Percentiles rank a stretch among this genome's conserved stretches.
phyloP scores from a whole-genome alignment of 371 early-diverging fungal species.

The Apophysomyces elegans region DNA sequence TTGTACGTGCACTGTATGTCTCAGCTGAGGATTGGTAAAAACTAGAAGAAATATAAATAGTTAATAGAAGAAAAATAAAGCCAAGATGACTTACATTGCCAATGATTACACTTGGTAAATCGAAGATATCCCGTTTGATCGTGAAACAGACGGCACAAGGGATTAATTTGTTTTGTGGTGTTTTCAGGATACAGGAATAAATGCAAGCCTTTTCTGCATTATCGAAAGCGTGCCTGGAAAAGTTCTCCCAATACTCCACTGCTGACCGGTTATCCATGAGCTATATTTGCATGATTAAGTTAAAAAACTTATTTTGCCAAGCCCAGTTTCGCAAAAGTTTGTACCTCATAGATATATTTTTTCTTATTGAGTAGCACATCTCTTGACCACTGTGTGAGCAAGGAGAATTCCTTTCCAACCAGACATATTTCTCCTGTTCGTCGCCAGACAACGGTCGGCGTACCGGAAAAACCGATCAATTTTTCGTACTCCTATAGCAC shows the following conservation, averaged over 20 bases:
- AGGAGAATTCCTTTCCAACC: conserved; percentile 90
- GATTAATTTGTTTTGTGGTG: conserved; percentile 66
- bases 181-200: conserved; percentile 74
- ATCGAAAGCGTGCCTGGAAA: conserved; percentile 88
- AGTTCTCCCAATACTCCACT: conserved; percentile 93
- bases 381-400: conserved; percentile 85
- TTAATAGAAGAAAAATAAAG: background rate
- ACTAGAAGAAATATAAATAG: conserved; percentile 10
- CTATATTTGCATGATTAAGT: conserved; percentile 32
- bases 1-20: too few species aligned
- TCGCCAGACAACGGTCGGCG: conserved; percentile 95
- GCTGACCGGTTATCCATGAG: conserved; percentile 89
- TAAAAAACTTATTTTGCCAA: conserved; percentile 11
- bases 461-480: conserved; percentile 88
- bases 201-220: conserved; percentile 83
- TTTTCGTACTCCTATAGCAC: conserved; percentile 82
- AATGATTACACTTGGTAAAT: conserved; percentile 85
- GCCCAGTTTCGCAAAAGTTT: background rate
- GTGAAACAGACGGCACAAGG: conserved; percentile 92
- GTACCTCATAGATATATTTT: conserved; percentile 81
- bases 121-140: conserved; percentile 90
- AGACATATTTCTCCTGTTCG: conserved; percentile 90
- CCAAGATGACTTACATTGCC: conserved; percentile 60
- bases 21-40: conserved; percentile 31
- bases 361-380: conserved; percentile 73